Base-by-base conservation (phyloP, 2,329 filamentous ascomycete genomes). In the Aspergillus neotritici region DNA sequence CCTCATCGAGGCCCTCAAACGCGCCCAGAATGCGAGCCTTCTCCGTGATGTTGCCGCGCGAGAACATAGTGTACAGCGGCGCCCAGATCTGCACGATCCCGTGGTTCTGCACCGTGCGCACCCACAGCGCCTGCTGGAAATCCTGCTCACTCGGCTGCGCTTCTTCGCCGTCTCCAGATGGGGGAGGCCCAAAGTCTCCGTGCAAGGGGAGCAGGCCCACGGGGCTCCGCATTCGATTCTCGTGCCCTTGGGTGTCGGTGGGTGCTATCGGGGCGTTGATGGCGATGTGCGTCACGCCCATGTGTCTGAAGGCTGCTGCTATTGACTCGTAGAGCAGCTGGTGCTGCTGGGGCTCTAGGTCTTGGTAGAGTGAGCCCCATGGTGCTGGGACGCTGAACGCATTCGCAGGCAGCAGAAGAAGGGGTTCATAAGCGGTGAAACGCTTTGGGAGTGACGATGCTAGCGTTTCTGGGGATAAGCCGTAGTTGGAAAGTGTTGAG, bases 61-160 rank as follows among this genome's bases (percentile, higher is more conserved):
- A 89, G 64, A 97, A 97, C 90, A 96, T 96, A 17, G 89, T 94
- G 74, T 88, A 90, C 1, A 83, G 68, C 11, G 91, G 91, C 1
- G 89, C 86, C 90, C 90, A 97, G 2, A 78, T 83, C 69, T 97
- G 91, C 30, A 72, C 67, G 45, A 97, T 85, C 2, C 84, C 85
- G 45, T 79, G 75, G 58, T 88, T 87, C 62, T 95, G 89, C 40
- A 76, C 79, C 4, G 84, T 83, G 10, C 75, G 78, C 1, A 86
- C 85, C 91, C 91, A 97, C 49, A 94, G 79, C 0, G 88, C 83
- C 1, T 62, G 45, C 1, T 71, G 62, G 46, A 94, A 85, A 57
- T 91, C 84, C 1, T 56, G 40, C 2, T 56, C 41, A 0, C 62
- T 61, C 1, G 72, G 67, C 8, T 59, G 55, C n/a, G 40, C 38